These are phyloP conservation scores for Ganoderma leucocontextum DNA, from an alignment of 1,284 basidiomycete species.

Conservation along the genomic window DNA sequence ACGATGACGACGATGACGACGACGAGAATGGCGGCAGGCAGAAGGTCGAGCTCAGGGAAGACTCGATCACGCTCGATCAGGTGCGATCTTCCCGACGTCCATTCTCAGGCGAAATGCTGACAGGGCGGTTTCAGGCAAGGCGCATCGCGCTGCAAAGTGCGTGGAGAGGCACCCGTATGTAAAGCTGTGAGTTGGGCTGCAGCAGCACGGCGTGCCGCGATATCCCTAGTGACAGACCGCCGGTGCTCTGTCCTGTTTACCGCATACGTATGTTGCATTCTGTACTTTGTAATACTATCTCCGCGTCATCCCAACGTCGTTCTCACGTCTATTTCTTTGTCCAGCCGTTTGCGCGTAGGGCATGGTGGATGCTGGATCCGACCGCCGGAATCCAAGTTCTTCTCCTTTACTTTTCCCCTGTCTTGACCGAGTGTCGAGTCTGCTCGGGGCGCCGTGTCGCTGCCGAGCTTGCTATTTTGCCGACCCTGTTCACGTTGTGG, in stretches of 20 bases:
- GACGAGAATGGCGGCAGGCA: constrained; percentile 76
- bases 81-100: constrained; percentile 48
- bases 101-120: constrained; percentile 19
- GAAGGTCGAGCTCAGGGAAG: constrained; percentile 77
- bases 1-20: constrained; percentile 58
- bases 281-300: constrained; percentile 13
- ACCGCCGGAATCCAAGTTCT: neutral
- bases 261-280: constrained; percentile 11
- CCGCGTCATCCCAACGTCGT: neutral
- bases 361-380: neutral
- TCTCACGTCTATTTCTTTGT: constrained; percentile 10
- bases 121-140: constrained; percentile 54
- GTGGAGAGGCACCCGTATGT: constrained; percentile 67
- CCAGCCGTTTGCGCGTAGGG: constrained; percentile 11
- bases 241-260: constrained; percentile 2
- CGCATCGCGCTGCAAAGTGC: constrained; percentile 80
- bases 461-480: neutral
- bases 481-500: neutral
- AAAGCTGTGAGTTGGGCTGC: constrained; percentile 25
- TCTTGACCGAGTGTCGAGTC: neutral
- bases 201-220: constrained; percentile 11
- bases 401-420: neutral
- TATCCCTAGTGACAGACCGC: constrained; percentile 26
- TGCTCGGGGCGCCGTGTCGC: neutral
- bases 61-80: constrained; percentile 89